Evolutionary conservation across 352 stramenopile genomes (phyloP).

Genomic region (Phytophthora chlamydospora): DNA sequence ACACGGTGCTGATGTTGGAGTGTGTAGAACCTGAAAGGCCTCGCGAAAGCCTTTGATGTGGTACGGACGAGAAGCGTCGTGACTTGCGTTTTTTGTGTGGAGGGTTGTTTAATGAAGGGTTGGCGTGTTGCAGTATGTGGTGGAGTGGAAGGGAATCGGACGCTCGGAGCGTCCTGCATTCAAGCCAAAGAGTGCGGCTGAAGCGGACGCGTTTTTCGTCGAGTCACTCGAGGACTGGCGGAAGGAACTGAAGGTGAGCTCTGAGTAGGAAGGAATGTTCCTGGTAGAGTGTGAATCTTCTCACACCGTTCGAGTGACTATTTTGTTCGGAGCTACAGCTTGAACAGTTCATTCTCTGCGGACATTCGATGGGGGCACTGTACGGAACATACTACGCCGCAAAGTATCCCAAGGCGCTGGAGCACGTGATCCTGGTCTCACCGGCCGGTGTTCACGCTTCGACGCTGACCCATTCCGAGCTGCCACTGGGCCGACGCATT

Average conservation of each 20-base stretch:
- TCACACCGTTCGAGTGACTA: too few species aligned
- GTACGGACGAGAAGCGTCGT: constrained; percentile 26
- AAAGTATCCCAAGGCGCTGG: constrained; percentile 58
- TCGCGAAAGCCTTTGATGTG: constrained; percentile 71
- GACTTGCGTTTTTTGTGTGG: background rate
- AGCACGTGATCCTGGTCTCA: constrained; percentile 74
- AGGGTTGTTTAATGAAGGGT: background rate
- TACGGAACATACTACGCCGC: constrained; percentile 70
- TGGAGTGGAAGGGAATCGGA: constrained; percentile 77
- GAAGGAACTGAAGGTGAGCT: constrained; percentile 46
- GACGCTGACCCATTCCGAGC: constrained; percentile 33
- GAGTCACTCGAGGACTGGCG: constrained; percentile 74
- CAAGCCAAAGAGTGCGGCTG: constrained; percentile 51
- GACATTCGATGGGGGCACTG: constrained; percentile 78
- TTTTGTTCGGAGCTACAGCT: constrained; percentile 29
- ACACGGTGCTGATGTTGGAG: background rate
- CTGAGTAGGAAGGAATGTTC: too few species aligned
- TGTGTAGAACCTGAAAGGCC: constrained; percentile 56
- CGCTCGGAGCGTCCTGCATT: constrained; percentile 60
- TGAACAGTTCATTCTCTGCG: constrained; percentile 64
- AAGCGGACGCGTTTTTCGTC: constrained; percentile 74
- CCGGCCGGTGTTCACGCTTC: constrained; percentile 56
- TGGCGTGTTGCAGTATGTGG: constrained; percentile 51
- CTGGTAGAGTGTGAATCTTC: too few species aligned
- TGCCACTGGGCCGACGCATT: constrained; percentile 36